Conservation (phyloP, 2,329 filamentous ascomycete genomes). For the Aspergillus sp. region DNA sequence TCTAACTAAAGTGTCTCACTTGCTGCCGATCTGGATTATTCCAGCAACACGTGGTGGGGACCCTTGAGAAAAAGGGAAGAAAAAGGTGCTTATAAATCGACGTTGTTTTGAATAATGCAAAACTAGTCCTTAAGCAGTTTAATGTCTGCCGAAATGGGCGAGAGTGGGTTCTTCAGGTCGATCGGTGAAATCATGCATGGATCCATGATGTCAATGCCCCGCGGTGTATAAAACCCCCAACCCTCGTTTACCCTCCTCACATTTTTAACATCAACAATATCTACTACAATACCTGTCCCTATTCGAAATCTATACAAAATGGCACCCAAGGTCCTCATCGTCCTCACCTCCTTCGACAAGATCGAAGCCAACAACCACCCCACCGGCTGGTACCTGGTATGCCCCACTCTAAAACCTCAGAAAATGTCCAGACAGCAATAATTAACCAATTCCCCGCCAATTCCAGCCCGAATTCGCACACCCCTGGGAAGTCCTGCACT, state of each 20-base stretch:
- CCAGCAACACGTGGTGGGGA: too few species aligned
- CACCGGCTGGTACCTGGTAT: constrained; percentile 71
- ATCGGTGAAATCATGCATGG: neutral
- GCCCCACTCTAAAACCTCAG: neutral
- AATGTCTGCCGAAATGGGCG: too few species aligned
- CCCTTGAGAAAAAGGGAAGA: too few species aligned
- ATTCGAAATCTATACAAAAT: constrained; percentile 13
- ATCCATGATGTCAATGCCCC: neutral
- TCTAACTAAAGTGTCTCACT: too few species aligned
- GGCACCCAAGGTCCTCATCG: constrained; percentile 64
- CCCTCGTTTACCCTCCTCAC: neutral
- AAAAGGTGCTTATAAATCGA: too few species aligned
- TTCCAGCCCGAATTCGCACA: constrained; percentile 60
- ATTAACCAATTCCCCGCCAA: neutral
- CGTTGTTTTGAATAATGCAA: too few species aligned
- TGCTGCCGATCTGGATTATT: too few species aligned
- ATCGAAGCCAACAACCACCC: constrained; percentile 46
- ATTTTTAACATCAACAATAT: neutral
- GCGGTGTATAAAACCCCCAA: neutral
- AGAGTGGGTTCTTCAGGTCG: neutral
- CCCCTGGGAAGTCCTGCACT: constrained; percentile 59
- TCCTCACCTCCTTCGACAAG: constrained; percentile 63
- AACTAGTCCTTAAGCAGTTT: too few species aligned
- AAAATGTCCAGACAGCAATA: too few species aligned
- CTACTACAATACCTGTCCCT: too few species aligned